Evolutionary conservation across 495 filamentous ascomycete genomes (phyloP), one percentile per base, ranked within the genome.

Genomic region (Penicillium canescens): DNA sequence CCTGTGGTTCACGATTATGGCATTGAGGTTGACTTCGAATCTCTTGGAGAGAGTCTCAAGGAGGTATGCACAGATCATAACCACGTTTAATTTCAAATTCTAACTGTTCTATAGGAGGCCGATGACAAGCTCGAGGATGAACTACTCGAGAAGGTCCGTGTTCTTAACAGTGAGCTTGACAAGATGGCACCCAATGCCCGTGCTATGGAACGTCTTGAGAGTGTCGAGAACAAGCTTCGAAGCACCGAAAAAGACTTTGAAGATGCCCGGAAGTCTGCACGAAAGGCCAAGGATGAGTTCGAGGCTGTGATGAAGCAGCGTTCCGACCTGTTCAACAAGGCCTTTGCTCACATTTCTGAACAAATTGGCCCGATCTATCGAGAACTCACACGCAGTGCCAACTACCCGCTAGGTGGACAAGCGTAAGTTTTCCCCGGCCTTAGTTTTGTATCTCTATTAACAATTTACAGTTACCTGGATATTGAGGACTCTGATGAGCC

Each of bases 141-240:
- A 46, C 78, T 99, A 24, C 80, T 87, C 49, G 89, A 93, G 38
- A 86, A 86, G 65, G 89, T 98, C 57, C 76, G 80, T 35, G 72
- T 78, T 28, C 78, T 98, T 8, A 86, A 86, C 35, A 72, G 74
- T 46, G 90, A 96, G 61, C 82, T 99, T 31, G 91, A 96, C 56
- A 92, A 92, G 65, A 89, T 97, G 74, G 87, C 92, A 52, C 93
- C 93, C 23, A 98, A 99, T 68, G 92, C 96, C 81, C 89, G 92
- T 60, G 93, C 93, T 24, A 88, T 92, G 68, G 92, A 97, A 57
- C 88, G 92, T n/a, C 78, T 99, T 4, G 88, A 92, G 62, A 87
- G 80, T 5, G 91, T 96, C 14, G 86, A 93, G 66, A 82, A 84
- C 52, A 87, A 92, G 42, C 89, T 97, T 38, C 85, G 90, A 52